These are phyloP conservation scores for Termitomyces sp. DNA, from an alignment of 768 basidiomycete genomes.

Conservation along the genomic window DNA sequence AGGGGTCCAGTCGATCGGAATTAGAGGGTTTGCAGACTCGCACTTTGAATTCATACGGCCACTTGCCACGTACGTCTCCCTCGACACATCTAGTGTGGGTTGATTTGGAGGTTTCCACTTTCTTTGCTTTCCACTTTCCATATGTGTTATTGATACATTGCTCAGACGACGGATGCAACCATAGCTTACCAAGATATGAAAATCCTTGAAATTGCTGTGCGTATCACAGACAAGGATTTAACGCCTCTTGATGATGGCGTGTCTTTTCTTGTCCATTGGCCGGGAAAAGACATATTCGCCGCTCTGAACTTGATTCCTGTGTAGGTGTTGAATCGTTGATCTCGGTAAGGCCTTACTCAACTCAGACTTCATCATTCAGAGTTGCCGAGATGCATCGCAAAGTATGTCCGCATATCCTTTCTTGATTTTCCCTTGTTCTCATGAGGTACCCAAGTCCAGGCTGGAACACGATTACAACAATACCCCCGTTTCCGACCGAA, in stretches of 20 bases:
- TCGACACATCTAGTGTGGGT: conserved; percentile 1
- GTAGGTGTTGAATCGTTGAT: background rate
- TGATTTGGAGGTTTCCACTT: background rate
- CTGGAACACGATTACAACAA: background rate
- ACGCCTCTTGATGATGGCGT: conserved; percentile 6
- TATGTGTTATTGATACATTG: background rate
- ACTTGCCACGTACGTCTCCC: background rate
- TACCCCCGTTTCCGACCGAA: background rate
- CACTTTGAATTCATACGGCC: background rate
- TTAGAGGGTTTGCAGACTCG: too few relatives aligned
- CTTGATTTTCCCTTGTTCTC: background rate
- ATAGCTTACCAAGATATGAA: background rate
- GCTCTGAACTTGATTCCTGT: background rate
- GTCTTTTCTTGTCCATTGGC: conserved; percentile 9
- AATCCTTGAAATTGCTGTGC: conserved; percentile 10
- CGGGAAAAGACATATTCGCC: background rate
- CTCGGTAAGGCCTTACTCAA: background rate
- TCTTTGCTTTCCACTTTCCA: background rate
- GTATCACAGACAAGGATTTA: conserved; percentile 8
- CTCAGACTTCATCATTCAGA: background rate
- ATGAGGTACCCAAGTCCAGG: background rate
- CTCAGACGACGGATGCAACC: background rate
- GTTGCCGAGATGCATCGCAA: conserved; percentile 1
- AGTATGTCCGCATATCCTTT: background rate
- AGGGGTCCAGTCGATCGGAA: background rate